phyloP scores from a whole-genome alignment of 768 basidiomycete species.

The Stropharia rugosoannulata region DNA sequence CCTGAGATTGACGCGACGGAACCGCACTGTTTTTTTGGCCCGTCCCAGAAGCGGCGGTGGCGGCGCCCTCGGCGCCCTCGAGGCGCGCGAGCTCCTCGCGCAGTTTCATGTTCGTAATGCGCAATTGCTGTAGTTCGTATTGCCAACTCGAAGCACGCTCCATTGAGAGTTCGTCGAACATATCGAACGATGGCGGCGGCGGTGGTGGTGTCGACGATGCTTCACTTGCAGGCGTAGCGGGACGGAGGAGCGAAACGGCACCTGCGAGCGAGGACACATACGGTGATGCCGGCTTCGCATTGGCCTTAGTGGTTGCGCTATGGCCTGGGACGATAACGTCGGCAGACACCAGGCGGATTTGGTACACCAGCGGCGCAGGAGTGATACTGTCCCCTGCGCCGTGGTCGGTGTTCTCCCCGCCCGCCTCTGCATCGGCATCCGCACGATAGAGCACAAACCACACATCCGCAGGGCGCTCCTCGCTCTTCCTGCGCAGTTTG shows the following conservation, averaged over 20 bases:
- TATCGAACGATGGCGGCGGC: slow-evolving; percentile 25
- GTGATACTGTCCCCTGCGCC: slow-evolving; percentile 24
- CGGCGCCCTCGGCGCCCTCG: slow-evolving; percentile 11
- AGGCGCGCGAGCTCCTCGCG: slow-evolving; percentile 17
- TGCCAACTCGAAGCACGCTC: slow-evolving; percentile 83
- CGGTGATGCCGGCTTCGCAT: slow-evolving; percentile 2
- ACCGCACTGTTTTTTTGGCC: not conserved
- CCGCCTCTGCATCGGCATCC: slow-evolving; percentile 23
- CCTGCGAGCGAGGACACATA: slow-evolving; percentile 13
- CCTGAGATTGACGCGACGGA: not conserved
- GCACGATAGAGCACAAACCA: slow-evolving; percentile 27
- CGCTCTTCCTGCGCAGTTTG: slow-evolving; percentile 39
- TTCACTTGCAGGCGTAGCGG: slow-evolving; percentile 1
- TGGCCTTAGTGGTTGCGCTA: not conserved
- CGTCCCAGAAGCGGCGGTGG: not conserved
- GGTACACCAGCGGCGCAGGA: slow-evolving; percentile 35
- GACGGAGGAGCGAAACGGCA: not conserved
- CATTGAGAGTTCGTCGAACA: slow-evolving; percentile 75
- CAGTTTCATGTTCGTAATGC: slow-evolving; percentile 36
- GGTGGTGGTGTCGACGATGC: not conserved
- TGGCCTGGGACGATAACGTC: slow-evolving; percentile 13
- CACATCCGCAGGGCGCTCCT: slow-evolving; percentile 16
- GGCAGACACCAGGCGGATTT: slow-evolving; percentile 31
- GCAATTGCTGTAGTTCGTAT: slow-evolving; percentile 85
- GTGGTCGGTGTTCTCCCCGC: slow-evolving; percentile 5